A percentile compares a stretch with the other conserved stretches of the same genome.
phyloP scores from a whole-genome alignment of 257 asterid species.

The Fraxinus anomala region DNA sequence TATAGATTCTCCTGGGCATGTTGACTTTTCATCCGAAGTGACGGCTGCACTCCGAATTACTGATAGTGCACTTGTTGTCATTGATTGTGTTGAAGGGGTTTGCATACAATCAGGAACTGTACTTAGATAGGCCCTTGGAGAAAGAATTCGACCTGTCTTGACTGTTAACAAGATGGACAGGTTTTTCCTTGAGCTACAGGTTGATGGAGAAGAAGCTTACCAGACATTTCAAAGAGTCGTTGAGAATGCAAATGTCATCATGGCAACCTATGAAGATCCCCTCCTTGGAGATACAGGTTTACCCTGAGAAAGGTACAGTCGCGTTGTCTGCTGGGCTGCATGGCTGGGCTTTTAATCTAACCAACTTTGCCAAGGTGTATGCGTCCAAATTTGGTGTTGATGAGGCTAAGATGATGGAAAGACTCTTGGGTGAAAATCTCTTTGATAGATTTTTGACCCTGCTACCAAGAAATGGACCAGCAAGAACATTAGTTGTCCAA shows the following conservation, averaged over 20 bases:
- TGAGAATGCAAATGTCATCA: conserved; percentile 49
- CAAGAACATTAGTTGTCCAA: conserved; percentile 32
- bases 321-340: conserved; percentile 49
- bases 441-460: too few relatives aligned
- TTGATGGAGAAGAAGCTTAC: conserved; percentile 35
- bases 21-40: conserved; percentile 52
- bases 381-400: too few relatives aligned
- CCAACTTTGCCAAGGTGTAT: too few relatives aligned
- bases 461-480: conserved; percentile 48
- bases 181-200: too few relatives aligned
- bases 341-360: background rate
- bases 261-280: background rate
- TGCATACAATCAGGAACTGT: conserved; percentile 53
- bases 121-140: conserved; percentile 51
- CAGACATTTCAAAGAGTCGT: conserved; percentile 40
- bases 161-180: too few relatives aligned
- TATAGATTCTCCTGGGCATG: conserved; percentile 52
- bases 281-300: conserved; percentile 23
- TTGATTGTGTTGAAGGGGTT: conserved; percentile 12
- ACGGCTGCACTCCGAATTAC: conserved; percentile 56
- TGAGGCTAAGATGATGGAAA: conserved; percentile 36
- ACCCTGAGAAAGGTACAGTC: conserved; percentile 52
- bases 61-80: conserved; percentile 51
- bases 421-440: conserved; percentile 29
- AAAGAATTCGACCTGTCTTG: conserved; percentile 27